A percentile compares a stretch with the other conserved stretches of the same genome.
Conservation (phyloP, 208 protist species). For the Trichomonas vaginalis region DNA sequence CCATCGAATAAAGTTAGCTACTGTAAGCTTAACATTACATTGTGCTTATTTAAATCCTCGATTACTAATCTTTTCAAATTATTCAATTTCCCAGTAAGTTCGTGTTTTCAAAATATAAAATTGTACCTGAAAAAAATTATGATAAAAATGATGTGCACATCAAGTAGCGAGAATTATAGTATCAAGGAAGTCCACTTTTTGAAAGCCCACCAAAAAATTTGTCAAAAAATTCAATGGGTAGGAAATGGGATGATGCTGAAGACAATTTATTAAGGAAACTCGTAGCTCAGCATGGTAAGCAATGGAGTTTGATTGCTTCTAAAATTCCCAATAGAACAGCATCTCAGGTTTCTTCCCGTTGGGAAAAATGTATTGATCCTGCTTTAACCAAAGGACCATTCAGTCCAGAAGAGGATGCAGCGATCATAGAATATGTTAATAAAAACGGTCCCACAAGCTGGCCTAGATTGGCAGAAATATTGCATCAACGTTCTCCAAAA, state of each 20-base stretch:
- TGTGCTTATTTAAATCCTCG: too few species aligned
- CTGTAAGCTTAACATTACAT: too few species aligned
- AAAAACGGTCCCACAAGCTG: neutral
- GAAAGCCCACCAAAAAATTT: too few species aligned
- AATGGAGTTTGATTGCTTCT: neutral
- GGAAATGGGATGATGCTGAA: neutral
- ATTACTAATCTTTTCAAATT: too few species aligned
- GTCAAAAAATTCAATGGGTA: too few species aligned
- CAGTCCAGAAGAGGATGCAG: neutral
- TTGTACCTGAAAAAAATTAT: too few species aligned
- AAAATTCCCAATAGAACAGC: neutral
- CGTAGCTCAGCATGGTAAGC: neutral
- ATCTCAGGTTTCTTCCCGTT: neutral
- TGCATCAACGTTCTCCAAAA: neutral
- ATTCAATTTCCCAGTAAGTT: too few species aligned
- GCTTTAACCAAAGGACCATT: neutral
- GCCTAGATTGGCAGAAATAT: neutral
- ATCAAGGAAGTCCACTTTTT: too few species aligned
- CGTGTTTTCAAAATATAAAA: too few species aligned
- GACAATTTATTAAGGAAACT: neutral
- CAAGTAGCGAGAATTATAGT: too few species aligned
- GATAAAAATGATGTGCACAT: too few species aligned
- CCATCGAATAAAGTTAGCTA: too few species aligned
- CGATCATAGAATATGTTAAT: neutral
- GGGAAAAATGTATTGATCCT: constrained; percentile 13